Evolutionary conservation across 108 stramenopile genomes (phyloP).

Genomic region (Halocafeteria seosinensis): DNA sequence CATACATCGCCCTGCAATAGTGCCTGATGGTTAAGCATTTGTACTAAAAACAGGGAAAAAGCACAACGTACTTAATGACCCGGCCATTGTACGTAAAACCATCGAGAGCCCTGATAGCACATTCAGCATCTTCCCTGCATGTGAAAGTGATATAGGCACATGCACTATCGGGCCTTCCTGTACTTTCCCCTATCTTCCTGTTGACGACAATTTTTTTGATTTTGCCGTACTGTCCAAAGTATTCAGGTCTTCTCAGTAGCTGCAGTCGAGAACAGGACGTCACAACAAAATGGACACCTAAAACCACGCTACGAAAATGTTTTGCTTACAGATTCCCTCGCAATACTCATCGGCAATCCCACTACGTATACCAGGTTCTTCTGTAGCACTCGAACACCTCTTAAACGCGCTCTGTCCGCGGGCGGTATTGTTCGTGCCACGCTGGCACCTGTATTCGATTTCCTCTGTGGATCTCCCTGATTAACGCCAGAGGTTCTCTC

Average conservation of each 20-base stretch:
- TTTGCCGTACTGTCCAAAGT: conserved; percentile 1
- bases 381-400: neutral
- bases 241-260: neutral
- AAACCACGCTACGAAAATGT: neutral
- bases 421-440: no score
- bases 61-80: conserved; percentile 45
- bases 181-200: conserved; percentile 39
- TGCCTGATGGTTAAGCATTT: no score
- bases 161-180: conserved; percentile 49
- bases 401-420: no score
- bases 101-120: conserved; percentile 67
- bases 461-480: no score
- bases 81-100: conserved; percentile 69
- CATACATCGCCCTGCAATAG: conserved; percentile 80
- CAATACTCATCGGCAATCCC: neutral
- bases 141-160: conserved; percentile 86
- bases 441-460: no score
- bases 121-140: conserved; percentile 69
- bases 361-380: conserved; percentile 3
- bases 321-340: neutral
- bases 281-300: neutral
- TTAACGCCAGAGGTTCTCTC: no score
- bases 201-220: neutral
- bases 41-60: no score
- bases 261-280: neutral